Base-by-base conservation (phyloP, 2,329 filamentous ascomycete genomes). In the Colletotrichum liriopes region DNA sequence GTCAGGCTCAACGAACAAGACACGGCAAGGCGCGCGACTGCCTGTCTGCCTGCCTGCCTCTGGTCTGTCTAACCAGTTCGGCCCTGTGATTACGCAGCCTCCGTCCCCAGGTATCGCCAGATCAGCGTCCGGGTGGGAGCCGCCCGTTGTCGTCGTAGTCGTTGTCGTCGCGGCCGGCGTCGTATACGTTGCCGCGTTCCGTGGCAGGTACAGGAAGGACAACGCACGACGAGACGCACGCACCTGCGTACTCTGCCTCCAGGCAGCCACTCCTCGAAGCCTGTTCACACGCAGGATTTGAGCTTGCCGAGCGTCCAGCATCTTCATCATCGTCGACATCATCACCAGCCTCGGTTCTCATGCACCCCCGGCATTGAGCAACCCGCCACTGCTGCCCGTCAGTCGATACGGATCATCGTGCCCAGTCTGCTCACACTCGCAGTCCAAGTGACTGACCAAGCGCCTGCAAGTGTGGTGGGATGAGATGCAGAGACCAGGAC, bases 391-490 rank as follows among this genome's bases (percentile, higher is more conserved):
- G 59, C 65, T 49, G 58, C 49, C 39, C 49, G 65, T 55, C 59
- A 23, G 23, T 63, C 43, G 45, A 41, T 39, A 49, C 47, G 47
- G 26, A 59, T 72, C 58, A 60, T 54, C 23, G n/a, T 58, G 23
- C 29, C 51, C 65, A 64, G 16, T 47, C 47, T 63, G 59, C 51
- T 64, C 69, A 52, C 43, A 45, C 56, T 63, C 39, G 43, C 65
- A 52, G 58, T 68, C 59, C 51, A 37, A 58, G 32, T 59, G 65
- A 64, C 69, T 69, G 59, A 69, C 60, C 52, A 60, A 67, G 54
- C 45, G 43, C 52, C 59, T 69, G 69, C 69, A 65, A 65, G 69
- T 69, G 59, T 64, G 59, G 69, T 69, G 54, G 65, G 59, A 72
- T 69, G 37, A 59, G 60, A 72, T 63, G 65, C 65, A 72, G 47